phyloP scores from a whole-genome alignment of 495 filamentous ascomycete genomes.

The Recurvomyces mirabilis region DNA sequence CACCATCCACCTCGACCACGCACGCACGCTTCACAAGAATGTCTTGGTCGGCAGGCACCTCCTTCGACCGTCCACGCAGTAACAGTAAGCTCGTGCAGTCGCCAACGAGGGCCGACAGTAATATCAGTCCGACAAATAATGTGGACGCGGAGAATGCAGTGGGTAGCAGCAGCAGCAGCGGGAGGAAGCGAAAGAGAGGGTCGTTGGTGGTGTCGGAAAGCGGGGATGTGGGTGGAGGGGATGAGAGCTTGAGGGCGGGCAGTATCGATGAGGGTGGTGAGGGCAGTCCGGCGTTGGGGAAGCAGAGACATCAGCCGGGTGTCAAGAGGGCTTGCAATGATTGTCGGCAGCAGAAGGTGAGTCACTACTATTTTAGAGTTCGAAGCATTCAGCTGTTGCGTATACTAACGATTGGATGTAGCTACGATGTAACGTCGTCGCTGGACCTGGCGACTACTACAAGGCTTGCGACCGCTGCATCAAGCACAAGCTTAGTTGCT shows the following conservation, averaged over 20 bases:
- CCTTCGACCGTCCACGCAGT: slow-evolving; percentile 4
- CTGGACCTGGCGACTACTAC: slow-evolving; percentile 61
- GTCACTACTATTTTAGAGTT: no score
- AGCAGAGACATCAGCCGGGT: slow-evolving; percentile 16
- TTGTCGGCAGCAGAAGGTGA: slow-evolving; percentile 88
- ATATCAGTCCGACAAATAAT: not conserved
- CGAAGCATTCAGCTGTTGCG: no score
- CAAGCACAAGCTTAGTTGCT: slow-evolving; percentile 76
- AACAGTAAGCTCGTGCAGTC: slow-evolving; percentile 1
- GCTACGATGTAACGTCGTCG: slow-evolving; percentile 74
- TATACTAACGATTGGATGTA: no score
- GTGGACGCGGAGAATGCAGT: not conserved
- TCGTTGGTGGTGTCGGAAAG: slow-evolving; percentile 3
- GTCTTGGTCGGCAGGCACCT: slow-evolving; percentile 6
- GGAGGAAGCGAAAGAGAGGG: slow-evolving; percentile 18
- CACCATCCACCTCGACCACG: not conserved
- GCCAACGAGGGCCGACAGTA: not conserved
- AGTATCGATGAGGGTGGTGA: slow-evolving; percentile 2
- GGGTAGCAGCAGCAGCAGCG: slow-evolving; percentile 5
- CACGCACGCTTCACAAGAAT: not conserved
- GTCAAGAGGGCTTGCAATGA: slow-evolving; percentile 83
- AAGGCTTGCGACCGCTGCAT: slow-evolving; percentile 70
- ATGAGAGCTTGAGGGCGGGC: not conserved
- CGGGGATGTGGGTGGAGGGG: not conserved
- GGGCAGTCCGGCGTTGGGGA: slow-evolving; percentile 12